Evolutionary conservation across 768 basidiomycete species (phyloP).

Genomic region (Suillus decipiens): DNA sequence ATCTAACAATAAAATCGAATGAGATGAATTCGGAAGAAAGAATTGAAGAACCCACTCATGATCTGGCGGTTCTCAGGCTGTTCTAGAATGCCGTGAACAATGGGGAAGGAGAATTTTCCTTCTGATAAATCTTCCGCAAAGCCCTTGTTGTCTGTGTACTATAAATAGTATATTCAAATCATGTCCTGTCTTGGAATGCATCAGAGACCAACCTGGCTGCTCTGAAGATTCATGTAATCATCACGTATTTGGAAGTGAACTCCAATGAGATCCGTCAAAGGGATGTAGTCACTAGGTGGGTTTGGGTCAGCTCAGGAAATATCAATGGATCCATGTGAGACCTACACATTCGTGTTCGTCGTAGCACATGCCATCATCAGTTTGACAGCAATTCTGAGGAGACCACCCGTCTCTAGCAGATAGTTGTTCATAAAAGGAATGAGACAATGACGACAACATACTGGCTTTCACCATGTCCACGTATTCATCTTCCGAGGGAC

Average conservation of each 20-base stretch:
- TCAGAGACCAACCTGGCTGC: conserved; percentile 18
- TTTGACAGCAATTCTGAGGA: conserved; percentile 88
- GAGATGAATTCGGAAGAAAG: background rate
- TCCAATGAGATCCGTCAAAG: conserved; percentile 56
- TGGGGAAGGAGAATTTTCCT: conserved; percentile 97
- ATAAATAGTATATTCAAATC: background rate
- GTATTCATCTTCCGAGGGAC: conserved; percentile 94
- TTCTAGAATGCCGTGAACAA: conserved; percentile 86
- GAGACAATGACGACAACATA: conserved; percentile 34
- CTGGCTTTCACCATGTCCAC: conserved; percentile 96
- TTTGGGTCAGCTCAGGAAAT: background rate
- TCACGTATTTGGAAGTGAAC: conserved; percentile 63
- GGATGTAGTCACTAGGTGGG: conserved; percentile 49
- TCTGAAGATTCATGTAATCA: conserved; percentile 46
- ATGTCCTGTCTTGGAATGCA: no score
- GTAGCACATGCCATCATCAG: conserved; percentile 91
- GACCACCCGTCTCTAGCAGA: conserved; percentile 84
- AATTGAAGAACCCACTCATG: conserved; percentile 62
- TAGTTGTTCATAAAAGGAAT: background rate
- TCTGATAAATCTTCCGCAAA: conserved; percentile 95
- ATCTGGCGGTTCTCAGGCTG: conserved; percentile 78
- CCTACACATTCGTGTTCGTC: conserved; percentile 58
- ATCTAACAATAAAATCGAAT: conserved; percentile 45
- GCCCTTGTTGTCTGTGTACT: conserved; percentile 86
- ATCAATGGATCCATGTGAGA: background rate